Conservation (phyloP, 176 grass and related monocot species). For the Oryza glumipatula region DNA sequence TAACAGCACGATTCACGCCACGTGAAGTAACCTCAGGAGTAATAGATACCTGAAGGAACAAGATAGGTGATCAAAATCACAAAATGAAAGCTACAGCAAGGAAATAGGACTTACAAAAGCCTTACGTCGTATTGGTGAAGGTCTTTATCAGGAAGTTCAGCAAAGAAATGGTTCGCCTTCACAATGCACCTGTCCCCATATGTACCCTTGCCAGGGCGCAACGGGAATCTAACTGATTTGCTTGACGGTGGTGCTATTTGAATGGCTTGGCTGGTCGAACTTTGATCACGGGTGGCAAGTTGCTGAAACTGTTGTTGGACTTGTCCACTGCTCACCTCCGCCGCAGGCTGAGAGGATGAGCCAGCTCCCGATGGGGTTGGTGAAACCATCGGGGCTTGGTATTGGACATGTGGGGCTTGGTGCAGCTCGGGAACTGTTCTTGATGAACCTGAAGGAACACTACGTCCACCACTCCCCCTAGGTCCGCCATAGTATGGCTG, state of each 20-base stretch:
- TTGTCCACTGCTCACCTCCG: constrained; percentile 65
- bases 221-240: constrained; percentile 81
- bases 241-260: constrained; percentile 72
- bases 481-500: constrained; percentile 71
- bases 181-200: constrained; percentile 81
- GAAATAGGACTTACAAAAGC: not conserved
- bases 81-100: not conserved
- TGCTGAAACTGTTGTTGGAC: constrained; percentile 79
- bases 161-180: constrained; percentile 97
- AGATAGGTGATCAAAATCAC: constrained; percentile 25
- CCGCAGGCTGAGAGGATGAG: constrained; percentile 65
- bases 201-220: constrained; percentile 87
- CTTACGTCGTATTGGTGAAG: constrained; percentile 96
- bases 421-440: constrained; percentile 98
- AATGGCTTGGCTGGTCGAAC: constrained; percentile 55
- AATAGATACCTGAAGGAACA: constrained; percentile 69
- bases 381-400: constrained; percentile 57
- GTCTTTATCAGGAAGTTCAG: constrained; percentile 90
- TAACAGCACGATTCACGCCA: constrained; percentile 93
- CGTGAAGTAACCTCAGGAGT: constrained; percentile 79
- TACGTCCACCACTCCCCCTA: constrained; percentile 63
- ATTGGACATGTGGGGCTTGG: constrained; percentile 81
- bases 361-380: constrained; percentile 57
- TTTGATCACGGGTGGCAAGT: constrained; percentile 51
- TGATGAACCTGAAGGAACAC: constrained; percentile 58